Base-by-base conservation (phyloP, 2,329 filamentous ascomycete species). In the Curvularia spicifera region DNA sequence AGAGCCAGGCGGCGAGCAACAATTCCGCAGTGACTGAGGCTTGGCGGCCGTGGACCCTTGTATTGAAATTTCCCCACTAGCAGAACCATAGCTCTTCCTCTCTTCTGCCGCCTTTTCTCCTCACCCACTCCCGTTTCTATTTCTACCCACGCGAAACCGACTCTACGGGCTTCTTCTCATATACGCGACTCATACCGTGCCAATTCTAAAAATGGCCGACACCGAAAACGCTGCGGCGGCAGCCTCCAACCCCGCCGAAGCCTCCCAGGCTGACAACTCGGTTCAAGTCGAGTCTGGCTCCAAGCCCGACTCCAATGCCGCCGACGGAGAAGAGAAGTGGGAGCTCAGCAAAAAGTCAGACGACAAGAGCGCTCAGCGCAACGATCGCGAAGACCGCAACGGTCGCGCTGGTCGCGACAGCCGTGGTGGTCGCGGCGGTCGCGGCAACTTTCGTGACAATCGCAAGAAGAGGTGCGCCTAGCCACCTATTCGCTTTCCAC, bases 201-300 rank as follows among this genome's bases (percentile, higher is more conserved):
- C 42, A 22, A 24, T 57, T 33, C 56, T 51, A 46, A 53, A 26
- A 20, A 72, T 71, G 69, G 65, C 69, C 57, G 68, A 71, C 67
- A 64, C 57, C 22, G 51, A 63, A 29, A 59, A 49, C 29, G 61
- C 61, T 43, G 64, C 63, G 44, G 61, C 62, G 51, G 57, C 63
- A 28, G 57, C 61, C 40, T 46, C 59, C 50, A 66, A 63, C 63
- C 64, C 70, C 64, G 50, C 66, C 53, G 61, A 63, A 57, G 58
- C 48, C 40, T 43, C 56, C 56, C 58, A 63, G 53, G 57, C 54
- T 28, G 58, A 64, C 57, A 57, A 46, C 56, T 31, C 62, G 26
- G 51, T 29, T 9, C 51, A 61, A 33, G 53, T 53, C 49, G 56
- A 69, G 53, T 13, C 62, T 47, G 64, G 44, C 28, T 51, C 63